Base-by-base conservation (phyloP, 805 yeast species). In the Hermanozyma aechmeae region DNA sequence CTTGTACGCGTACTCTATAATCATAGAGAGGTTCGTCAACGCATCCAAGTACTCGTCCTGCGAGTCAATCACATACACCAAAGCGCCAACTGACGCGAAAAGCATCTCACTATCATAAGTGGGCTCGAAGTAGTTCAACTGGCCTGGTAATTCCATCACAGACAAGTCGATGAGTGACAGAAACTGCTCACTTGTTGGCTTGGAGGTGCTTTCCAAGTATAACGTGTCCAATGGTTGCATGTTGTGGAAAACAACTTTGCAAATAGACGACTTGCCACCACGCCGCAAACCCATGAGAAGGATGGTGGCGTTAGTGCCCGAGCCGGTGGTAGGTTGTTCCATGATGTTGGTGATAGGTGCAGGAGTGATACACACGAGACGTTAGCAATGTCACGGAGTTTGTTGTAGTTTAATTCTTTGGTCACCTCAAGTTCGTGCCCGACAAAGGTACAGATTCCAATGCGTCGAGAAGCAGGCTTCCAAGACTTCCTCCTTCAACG, bases 41-140 rank as follows among this genome's bases (percentile, higher is more conserved):
- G 97, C 95, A 53, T 85, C 80, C 40, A 87, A 59, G 54, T 92
- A 92, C 51, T 92, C 98, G 58, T 89, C 97, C 52, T 86, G 96
- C 8, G 87, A 73, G 55, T 92, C 98, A 37, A 92, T 86, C 23
- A 92, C 96, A 48, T 92, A 92, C 2, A 92, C 92, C 16, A 92
- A 64, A 0, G 96, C 92, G 13, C 95, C 95, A 10, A 86, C 85
- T 25, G 79, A 75, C 24, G 78, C 66, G 46, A 89, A 87, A 16
- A 87, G 56, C 36, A 77, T 65, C 37, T 78, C 86, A 15, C 82
- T 74, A 45, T 85, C 95, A 42, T 79, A 78, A 19, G 76, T 70
- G 3, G 93, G 92, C 43, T 86, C 95, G 50, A 85, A 83, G 45
- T 84, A 73, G 51, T 86, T 85, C 37, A 87, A 56, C 53, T 89